Base-by-base conservation (phyloP, 768 basidiomycete genomes). In the Suillus tomentosus region DNA sequence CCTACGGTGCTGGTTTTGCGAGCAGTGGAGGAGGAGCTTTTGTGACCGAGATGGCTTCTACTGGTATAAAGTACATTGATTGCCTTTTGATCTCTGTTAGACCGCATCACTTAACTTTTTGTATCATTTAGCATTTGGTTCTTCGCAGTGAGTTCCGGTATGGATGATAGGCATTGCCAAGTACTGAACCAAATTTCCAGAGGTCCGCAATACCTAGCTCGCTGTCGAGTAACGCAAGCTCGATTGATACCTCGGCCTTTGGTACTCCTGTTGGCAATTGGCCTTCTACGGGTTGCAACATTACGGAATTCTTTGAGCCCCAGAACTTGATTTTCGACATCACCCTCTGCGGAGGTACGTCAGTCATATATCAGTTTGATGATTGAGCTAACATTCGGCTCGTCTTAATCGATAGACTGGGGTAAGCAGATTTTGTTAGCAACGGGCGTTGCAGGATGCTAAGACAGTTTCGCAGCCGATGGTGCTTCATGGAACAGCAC, bases 271-370 rank as follows among this genome's bases (percentile, higher is more conserved):
- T 85, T 3, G 90, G 84, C 1, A 88, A 89, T 68, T 93, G 87
- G 84, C 84, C 87, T 5, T 74, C 82, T 2, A 78, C 79, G 17
- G 79, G 80, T 27, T 93, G 92, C 74, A 72, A 77, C 42, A 78
- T 86, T 39, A 75, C 78, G 59, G 68, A 76, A 22, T 89, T 80
- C 74, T 89, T 90, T 72, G 76, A 81, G 60, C 79, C 86, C 0
- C 90, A 92, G 69, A 80, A 84, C 63, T 79, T 92, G 50, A 86
- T 91, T 19, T 85, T 92, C 62, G 87, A 90, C 70, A 92, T 92
- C 63, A 90, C 90, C 1, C 81, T 89, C 7, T 90, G 89, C 61
- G 88, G 87, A 71, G 81, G 81, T 81, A 43, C 66, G 82, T 82
- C 56, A 54, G 47, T 61, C 40, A 60, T 73, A 60, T 67, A 69